A percentile compares a stretch with the other conserved stretches of the same genome.
These are phyloP conservation scores for Phytophthora ohioensis DNA, from an alignment of 352 stramenopile species.

Conservation along the genomic window DNA sequence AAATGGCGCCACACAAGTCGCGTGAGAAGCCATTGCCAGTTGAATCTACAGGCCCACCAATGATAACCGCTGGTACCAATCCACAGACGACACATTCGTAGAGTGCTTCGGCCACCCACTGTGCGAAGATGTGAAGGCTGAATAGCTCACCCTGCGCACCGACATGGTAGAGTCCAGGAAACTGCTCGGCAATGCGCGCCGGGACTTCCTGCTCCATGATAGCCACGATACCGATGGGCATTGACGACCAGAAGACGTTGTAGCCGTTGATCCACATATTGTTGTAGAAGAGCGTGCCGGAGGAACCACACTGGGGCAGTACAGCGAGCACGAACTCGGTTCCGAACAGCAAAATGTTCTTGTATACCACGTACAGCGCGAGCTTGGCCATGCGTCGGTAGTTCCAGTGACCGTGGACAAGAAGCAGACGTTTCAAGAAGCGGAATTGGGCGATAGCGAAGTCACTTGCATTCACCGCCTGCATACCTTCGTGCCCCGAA, in stretches of 20 bases:
- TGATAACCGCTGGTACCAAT: constrained; percentile 68
- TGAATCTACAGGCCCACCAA: constrained; percentile 67
- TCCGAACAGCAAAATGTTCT: constrained; percentile 95
- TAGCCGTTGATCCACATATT: constrained; percentile 95
- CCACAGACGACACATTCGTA: constrained; percentile 83
- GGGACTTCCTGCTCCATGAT: constrained; percentile 88
- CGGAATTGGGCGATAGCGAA: constrained; percentile 99
- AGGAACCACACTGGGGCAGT: constrained; percentile 64
- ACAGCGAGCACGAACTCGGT: constrained; percentile 91
- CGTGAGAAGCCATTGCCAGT: constrained; percentile 68
- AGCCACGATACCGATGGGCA: constrained; percentile 91
- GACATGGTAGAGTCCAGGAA: constrained; percentile 84
- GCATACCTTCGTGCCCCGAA: constrained; percentile 98
- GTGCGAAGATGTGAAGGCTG: constrained; percentile 76
- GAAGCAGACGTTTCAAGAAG: constrained; percentile 95
- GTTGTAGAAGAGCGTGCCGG: constrained; percentile 87
- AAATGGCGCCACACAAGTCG: constrained; percentile 74
- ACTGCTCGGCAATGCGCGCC: constrained; percentile 69
- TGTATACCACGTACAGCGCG: constrained; percentile 99
- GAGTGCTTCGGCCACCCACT: constrained; percentile 84
- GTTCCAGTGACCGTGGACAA: constrained; percentile 99
- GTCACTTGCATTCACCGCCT: constrained; percentile 98
- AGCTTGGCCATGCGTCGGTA: constrained; percentile 97
- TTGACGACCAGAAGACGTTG: constrained; percentile 96
- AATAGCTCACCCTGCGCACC: constrained; percentile 86